phyloP scores from a whole-genome alignment of 2,329 filamentous ascomycete genomes.

The Fusarium metavorans region DNA sequence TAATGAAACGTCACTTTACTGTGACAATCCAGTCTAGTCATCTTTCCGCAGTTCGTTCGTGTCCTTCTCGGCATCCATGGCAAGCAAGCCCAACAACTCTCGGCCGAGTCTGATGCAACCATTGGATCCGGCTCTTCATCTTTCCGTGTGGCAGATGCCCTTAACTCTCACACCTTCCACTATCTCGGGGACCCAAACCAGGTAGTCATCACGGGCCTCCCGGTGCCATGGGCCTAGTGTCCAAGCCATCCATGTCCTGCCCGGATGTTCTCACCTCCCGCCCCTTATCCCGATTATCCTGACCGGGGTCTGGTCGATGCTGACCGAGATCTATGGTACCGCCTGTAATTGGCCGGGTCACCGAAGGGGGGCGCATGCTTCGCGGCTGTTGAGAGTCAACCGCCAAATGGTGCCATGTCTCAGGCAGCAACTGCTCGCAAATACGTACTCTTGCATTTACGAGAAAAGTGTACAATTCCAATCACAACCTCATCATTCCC shows the following conservation, averaged over 20 bases:
- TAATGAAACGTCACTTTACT: slow-evolving; percentile 37
- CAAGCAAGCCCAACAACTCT: not conserved
- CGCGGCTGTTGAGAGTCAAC: not conserved
- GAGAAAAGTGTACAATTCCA: not conserved
- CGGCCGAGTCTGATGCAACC: slow-evolving; percentile 3
- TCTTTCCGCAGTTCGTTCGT: not conserved
- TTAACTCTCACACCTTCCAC: slow-evolving; percentile 3
- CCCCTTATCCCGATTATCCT: slow-evolving; percentile 4
- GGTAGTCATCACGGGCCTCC: slow-evolving; percentile 34
- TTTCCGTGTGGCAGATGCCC: slow-evolving; percentile 24
- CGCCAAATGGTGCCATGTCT: not conserved
- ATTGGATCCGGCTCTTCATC: slow-evolving; percentile 25
- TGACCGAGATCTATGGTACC: slow-evolving; percentile 44
- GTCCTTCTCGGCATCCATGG: not conserved
- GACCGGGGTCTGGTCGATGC: slow-evolving; percentile 27
- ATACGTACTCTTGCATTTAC: not conserved
- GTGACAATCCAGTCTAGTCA: not conserved
- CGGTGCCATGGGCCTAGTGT: slow-evolving; percentile 31
- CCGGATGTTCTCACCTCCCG: slow-evolving; percentile 8
- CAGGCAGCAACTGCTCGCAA: not conserved
- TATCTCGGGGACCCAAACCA: not conserved
- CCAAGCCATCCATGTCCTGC: slow-evolving; percentile 20
- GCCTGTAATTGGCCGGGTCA: slow-evolving; percentile 29
- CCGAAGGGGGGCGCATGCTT: slow-evolving; percentile 1
- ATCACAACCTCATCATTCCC: not conserved